Evolutionary conservation across 2,329 filamentous ascomycete species (phyloP), one percentile per base, ranked within the genome.

Genomic region (Calonectria pteridis): DNA sequence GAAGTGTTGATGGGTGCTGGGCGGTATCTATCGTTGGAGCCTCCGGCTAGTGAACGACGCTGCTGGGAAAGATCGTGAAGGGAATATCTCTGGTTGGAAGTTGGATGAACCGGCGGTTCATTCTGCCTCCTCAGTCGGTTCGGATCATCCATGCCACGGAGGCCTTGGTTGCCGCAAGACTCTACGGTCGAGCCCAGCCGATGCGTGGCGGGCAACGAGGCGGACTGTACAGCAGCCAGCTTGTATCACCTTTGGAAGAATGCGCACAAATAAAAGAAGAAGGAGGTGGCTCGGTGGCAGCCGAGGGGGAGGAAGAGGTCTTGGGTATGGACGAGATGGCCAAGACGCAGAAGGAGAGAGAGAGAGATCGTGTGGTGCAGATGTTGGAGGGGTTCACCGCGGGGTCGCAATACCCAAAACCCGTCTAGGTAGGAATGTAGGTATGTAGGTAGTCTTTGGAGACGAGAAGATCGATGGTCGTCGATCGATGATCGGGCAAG

Each of bases 131-230:
- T 90, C 82, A 91, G 89, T 83, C 90, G 91, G 85, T 91, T 91
- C 87, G 93, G 91, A 86, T 94, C 92, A 88, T 96, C 94, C 94
- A 97, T 97, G 83, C 91, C 92, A 86, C 85, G 84, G 87, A 88
- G 84, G 82, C 87, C 85, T 84, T 86, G 84, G 84, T 88, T 85
- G 82, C 85, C 84, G 85, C 87, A 86, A 84, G 88, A 86, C 86
- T 86, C 87, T 86, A 88, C 85, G 85, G 87, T 87, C 85, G 89
- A 88, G 88, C 90, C 88, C 83, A 91, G 88, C 88, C 89, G 90
- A 87, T 91, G 89, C 87, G 89, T 89, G 88, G 88, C 89, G 87
- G 91, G 92, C 74, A 80, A 76, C 73, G 73, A 67, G 74, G 73
- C 73, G 58, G 77, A 75, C 50, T 76, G 76, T 79, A 80, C 40